A percentile compares a stretch with the other conserved stretches of the same genome.
phyloP scores from a whole-genome alignment of 768 basidiomycete species.

The Tylopilus sp. region DNA sequence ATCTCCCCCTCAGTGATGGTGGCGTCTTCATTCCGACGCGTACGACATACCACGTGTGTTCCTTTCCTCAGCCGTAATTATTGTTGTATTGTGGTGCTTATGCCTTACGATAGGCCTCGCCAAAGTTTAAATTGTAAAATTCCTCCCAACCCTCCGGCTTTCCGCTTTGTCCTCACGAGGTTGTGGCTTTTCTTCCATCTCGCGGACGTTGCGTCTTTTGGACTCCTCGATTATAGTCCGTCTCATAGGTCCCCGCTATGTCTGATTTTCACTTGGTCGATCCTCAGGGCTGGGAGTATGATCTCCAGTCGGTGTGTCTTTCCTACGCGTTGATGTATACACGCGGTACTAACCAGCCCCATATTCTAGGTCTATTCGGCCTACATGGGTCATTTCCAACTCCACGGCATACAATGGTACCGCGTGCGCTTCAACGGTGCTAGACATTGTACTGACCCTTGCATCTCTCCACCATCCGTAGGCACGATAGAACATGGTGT shows the following conservation, averaged over 20 bases:
- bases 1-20: conserved; percentile 10
- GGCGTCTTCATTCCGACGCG: conserved; percentile 19
- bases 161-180: not conserved
- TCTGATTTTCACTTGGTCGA: conserved; percentile 72
- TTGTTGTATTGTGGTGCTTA: conserved; percentile 15
- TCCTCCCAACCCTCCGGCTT: not conserved
- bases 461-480: conserved; percentile 20
- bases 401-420: conserved; percentile 66
- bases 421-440: not conserved
- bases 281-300: conserved; percentile 75
- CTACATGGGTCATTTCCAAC: conserved; percentile 77
- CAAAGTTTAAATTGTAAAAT: conserved; percentile 20
- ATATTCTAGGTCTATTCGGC: conserved; percentile 58
- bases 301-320: conserved; percentile 66
- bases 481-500: conserved; percentile 82
- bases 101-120: conserved; percentile 9
- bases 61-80: conserved; percentile 15
- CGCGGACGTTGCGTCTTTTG: not conserved
- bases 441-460: conserved; percentile 1
- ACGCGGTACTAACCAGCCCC: not conserved
- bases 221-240: not conserved
- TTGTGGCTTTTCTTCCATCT: not conserved
- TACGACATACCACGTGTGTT: conserved; percentile 12
- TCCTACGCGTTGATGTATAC: not conserved
- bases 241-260: conserved; percentile 34